A percentile compares a stretch with the other conserved stretches of the same genome.
Evolutionary conservation across 805 yeast genomes (phyloP).

Genomic region (Teunomyces tritomae): DNA sequence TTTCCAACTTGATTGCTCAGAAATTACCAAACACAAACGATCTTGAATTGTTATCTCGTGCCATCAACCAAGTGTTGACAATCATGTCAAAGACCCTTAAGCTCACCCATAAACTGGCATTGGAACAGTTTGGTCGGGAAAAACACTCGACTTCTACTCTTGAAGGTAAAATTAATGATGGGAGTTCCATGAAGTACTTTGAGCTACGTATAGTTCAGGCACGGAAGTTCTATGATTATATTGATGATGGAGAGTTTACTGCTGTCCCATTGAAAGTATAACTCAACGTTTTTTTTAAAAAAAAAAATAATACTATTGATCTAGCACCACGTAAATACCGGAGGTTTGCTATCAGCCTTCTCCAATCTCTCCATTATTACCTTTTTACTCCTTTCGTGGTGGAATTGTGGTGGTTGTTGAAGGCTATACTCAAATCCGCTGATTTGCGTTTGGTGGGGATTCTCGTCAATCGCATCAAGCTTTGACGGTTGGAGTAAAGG

Average conservation of each 20-base stretch:
- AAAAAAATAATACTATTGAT: neutral
- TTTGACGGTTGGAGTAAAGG: neutral
- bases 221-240: conserved; percentile 35
- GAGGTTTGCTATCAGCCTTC: conserved; percentile 52
- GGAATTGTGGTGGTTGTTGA: neutral
- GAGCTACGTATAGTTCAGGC: conserved; percentile 71
- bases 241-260: conserved; percentile 21
- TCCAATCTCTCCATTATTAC: conserved; percentile 63
- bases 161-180: conserved; percentile 53
- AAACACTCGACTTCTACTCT: conserved; percentile 2
- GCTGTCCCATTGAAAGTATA: neutral
- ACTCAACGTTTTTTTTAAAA: too few species aligned
- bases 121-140: conserved; percentile 19
- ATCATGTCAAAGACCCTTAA: conserved; percentile 53
- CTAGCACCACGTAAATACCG: conserved; percentile 68
- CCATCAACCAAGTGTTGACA: conserved; percentile 55
- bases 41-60: conserved; percentile 19
- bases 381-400: conserved; percentile 20
- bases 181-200: conserved; percentile 61
- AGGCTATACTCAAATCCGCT: conserved; percentile 12
- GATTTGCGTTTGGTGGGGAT: neutral
- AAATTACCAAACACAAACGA: conserved; percentile 6
- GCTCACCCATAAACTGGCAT: conserved; percentile 44
- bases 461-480: conserved; percentile 1
- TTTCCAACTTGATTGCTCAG: conserved; percentile 26